Evolutionary conservation across 2,329 filamentous ascomycete species (phyloP).

Genomic region (Diplodia sapinea): DNA sequence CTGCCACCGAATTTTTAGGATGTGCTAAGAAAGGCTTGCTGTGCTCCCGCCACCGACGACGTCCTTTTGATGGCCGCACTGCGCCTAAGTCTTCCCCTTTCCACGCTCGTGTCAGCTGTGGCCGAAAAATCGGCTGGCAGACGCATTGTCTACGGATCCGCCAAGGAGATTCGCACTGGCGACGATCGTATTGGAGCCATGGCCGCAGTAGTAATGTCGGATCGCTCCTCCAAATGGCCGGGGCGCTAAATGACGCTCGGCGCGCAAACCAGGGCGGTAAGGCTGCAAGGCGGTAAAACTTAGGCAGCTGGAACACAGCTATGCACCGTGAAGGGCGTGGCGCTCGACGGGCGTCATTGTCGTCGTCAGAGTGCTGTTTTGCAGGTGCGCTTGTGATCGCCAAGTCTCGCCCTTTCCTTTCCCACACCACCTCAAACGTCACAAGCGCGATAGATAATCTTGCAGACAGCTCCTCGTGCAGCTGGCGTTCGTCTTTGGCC

Average conservation of each 20-base stretch:
- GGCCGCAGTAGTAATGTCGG: slow-evolving; percentile 26
- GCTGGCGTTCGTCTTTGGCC: slow-evolving; percentile 1
- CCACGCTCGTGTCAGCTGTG: slow-evolving; percentile 3
- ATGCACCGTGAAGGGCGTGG: slow-evolving; percentile 6
- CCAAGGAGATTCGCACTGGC: slow-evolving; percentile 24
- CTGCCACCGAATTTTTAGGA: slow-evolving; percentile 17
- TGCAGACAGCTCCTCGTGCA: slow-evolving; percentile 21
- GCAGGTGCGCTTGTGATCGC: slow-evolving; percentile 25
- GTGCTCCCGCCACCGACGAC: slow-evolving; percentile 8
- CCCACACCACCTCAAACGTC: slow-evolving; percentile 5
- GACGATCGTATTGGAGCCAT: slow-evolving; percentile 28
- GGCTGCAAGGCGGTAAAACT: slow-evolving; percentile 14
- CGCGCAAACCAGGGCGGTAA: slow-evolving; percentile 4
- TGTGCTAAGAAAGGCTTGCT: slow-evolving; percentile 22
- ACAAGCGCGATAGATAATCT: slow-evolving; percentile 8
- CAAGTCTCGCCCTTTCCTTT: slow-evolving; percentile 1
- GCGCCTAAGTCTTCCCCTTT: slow-evolving; percentile 17
- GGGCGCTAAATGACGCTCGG: slow-evolving; percentile 13
- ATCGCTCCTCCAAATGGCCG: slow-evolving; percentile 16
- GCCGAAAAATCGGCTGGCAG: background rate
- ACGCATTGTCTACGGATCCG: slow-evolving; percentile 1
- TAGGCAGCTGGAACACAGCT: slow-evolving; percentile 6
- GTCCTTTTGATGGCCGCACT: background rate
- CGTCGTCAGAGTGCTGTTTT: slow-evolving; percentile 3
- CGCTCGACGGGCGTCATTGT: background rate